Percentiles rank a stretch among this genome's conserved stretches.
These are phyloP conservation scores for Calocybe indica DNA, from an alignment of 768 basidiomycete genomes.

Conservation along the genomic window DNA sequence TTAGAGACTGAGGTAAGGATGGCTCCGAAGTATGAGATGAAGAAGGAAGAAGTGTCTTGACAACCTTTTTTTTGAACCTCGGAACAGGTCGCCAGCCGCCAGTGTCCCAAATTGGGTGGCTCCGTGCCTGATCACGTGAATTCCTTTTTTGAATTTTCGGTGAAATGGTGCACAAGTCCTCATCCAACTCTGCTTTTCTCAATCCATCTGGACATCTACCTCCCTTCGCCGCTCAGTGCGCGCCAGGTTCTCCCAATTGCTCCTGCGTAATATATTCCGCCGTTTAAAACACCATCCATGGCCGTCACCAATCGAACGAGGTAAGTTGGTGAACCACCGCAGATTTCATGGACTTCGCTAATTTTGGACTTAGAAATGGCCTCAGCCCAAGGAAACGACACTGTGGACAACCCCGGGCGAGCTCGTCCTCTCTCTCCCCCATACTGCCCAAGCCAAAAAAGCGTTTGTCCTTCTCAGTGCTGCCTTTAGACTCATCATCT, in stretches of 20 bases:
- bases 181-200: constrained; percentile 21
- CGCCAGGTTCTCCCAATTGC: background rate
- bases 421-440: constrained; percentile 30
- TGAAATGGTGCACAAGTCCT: background rate
- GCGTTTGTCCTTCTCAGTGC: constrained; percentile 27
- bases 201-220: constrained; percentile 28
- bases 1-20: too few species aligned
- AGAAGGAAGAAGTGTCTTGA: too few species aligned
- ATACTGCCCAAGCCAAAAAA: constrained; percentile 37
- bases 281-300: constrained; percentile 1
- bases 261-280: too few species aligned
- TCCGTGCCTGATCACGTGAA: constrained; percentile 15
- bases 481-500: background rate
- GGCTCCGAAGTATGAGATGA: too few species aligned
- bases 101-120: background rate
- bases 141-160: background rate
- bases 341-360: too few species aligned
- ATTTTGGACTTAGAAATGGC: background rate
- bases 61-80: too few species aligned
- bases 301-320: constrained; percentile 19
- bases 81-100: background rate
- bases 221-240: background rate
- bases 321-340: constrained; percentile 16
- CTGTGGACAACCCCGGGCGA: constrained; percentile 20
- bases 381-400: constrained; percentile 48